Conservation (phyloP, 116 monocot species). For the Papilionanthe hybrid region DNA sequence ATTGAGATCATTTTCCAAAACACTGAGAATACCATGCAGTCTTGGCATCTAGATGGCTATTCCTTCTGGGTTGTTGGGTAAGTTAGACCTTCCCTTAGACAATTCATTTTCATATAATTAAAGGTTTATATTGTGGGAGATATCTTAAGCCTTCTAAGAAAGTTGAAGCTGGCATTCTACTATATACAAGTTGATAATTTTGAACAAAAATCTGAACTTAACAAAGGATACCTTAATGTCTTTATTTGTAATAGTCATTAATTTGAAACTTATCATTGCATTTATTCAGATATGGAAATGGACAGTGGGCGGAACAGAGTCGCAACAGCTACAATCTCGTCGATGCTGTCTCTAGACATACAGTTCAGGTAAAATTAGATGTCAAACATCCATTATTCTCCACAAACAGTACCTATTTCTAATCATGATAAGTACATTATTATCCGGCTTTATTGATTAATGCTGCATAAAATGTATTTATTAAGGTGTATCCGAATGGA, state of each 20-base stretch:
- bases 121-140: not conserved
- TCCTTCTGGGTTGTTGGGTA: constrained; percentile 97
- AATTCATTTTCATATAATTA: not conserved
- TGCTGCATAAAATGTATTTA: not conserved
- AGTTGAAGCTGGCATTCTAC: too few species aligned
- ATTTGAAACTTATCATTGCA: not conserved
- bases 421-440: too few species aligned
- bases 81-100: not conserved
- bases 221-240: too few species aligned
- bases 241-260: not conserved
- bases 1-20: constrained; percentile 84
- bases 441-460: not conserved
- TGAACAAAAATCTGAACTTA: too few species aligned
- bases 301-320: constrained; percentile 35
- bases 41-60: constrained; percentile 89
- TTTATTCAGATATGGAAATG: constrained; percentile 50
- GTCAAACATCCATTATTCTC: not conserved
- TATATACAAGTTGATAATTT: too few species aligned
- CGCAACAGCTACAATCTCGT: constrained; percentile 57
- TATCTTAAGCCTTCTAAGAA: too few species aligned
- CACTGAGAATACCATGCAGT: constrained; percentile 57
- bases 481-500: constrained; percentile 80
- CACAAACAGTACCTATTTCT: not conserved
- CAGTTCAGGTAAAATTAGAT: constrained; percentile 63
- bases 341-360: constrained; percentile 69